Base-by-base conservation (phyloP, 495 filamentous ascomycete species). In the Penicillium ochrochloron region DNA sequence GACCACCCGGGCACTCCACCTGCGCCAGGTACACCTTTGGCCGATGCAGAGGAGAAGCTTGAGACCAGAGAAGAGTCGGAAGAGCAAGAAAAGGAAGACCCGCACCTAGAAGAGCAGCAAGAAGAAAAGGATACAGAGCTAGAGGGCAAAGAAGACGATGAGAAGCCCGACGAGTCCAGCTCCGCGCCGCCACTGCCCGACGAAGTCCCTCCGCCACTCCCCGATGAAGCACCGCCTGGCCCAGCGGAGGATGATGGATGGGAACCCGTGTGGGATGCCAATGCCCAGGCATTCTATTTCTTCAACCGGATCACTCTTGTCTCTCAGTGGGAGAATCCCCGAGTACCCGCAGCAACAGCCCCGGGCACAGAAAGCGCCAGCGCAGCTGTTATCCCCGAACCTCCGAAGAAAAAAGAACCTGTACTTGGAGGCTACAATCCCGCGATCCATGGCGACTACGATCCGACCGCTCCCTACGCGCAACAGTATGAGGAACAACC, bases 391-490 rank as follows among this genome's bases (percentile, higher is more conserved):
- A 66, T 52, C 51, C 51, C 14, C 21, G 31, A 54, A 21, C 35
- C 53, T 27, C 54, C 39, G 31, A 56, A 61, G 19, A 44, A 75
- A 33, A 64, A 72, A 57, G 60, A 74, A 5, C 68, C 79, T 19
- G 67, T 68, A 6, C 77, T 84, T 5, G 89, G 89, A 25, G 92
- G 93, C 62, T 99, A 99, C 80, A 95, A 97, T 70, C 95, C 95
- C 3, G 90, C 92, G 27, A 94, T 99, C 53, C 95, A 99, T 73
- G 95, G 95, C 63, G 89, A 91, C 76, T 99, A 97, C 79, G 94
- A 99, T 70, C 93, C 93, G 19, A 94, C 86, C 37, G 95, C 95
- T 6, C 88, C 91, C 74, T 99, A 99, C 75, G 95, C 95, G 15
- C 86, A 91, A 70, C 73, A 80, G 54, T 72, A 83, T 46, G 75